Percentiles rank a stretch among this genome's conserved stretches.
phyloP scores from a whole-genome alignment of 139 green algal species.

The Microglena sp. region DNA sequence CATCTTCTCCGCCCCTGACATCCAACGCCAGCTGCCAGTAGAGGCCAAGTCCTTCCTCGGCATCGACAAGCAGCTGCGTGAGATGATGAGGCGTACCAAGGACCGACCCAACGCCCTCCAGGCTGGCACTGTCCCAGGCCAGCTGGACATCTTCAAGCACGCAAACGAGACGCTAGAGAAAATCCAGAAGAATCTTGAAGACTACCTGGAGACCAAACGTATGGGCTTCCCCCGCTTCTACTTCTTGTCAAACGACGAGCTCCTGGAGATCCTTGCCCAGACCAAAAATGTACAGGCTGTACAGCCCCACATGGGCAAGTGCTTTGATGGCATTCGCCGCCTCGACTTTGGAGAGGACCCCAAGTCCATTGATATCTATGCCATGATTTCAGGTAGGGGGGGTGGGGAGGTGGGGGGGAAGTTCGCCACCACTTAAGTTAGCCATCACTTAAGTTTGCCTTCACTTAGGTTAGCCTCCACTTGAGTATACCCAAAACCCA shows the following conservation, averaged over 20 bases:
- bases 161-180: conserved; percentile 72
- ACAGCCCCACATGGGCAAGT: conserved; percentile 82
- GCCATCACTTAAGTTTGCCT: neutral
- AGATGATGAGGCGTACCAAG: conserved; percentile 69
- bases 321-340: conserved; percentile 76
- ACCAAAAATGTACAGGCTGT: conserved; percentile 75
- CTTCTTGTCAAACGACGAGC: conserved; percentile 79
- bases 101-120: conserved; percentile 55
- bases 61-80: conserved; percentile 70
- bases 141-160: conserved; percentile 47
- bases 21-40: conserved; percentile 69
- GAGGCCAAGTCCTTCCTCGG: conserved; percentile 49
- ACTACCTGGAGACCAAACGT: conserved; percentile 85
- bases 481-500: no score
- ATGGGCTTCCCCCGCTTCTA: conserved; percentile 80
- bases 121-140: conserved; percentile 30
- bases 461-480: no score
- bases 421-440: no score
- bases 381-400: conserved; percentile 54
- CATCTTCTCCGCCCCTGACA: conserved; percentile 74
- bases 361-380: conserved; percentile 65
- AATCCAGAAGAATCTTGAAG: conserved; percentile 79
- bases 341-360: conserved; percentile 78
- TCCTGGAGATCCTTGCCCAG: conserved; percentile 80
- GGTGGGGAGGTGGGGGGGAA: neutral